phyloP scores from a whole-genome alignment of 2,329 filamentous ascomycete genomes.

The Tolypocladium tundrense region DNA sequence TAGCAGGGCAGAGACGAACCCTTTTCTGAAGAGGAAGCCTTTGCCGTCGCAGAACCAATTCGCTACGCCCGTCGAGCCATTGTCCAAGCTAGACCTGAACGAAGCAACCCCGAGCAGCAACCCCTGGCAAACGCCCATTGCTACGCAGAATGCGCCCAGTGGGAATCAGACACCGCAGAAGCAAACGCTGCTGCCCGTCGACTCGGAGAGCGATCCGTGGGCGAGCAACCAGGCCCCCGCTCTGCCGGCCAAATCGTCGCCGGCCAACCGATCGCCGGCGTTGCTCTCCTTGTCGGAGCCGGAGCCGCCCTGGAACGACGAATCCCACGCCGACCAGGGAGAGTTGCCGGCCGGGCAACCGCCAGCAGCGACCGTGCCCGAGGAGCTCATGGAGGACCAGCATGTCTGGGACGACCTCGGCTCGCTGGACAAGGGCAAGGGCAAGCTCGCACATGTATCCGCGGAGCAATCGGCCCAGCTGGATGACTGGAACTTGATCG shows the following conservation, averaged over 20 bases:
- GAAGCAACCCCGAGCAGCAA: constrained; percentile 28
- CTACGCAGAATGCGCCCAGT: constrained; percentile 10
- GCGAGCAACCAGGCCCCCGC: constrained; percentile 15
- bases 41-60: constrained; percentile 6
- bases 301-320: constrained; percentile 30
- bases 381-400: constrained; percentile 28
- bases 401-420: constrained; percentile 41
- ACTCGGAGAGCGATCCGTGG: constrained; percentile 19
- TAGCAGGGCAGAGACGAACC: constrained; percentile 35
- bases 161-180: constrained; percentile 3
- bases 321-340: constrained; percentile 13
- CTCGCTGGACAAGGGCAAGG: constrained; percentile 30
- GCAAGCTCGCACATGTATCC: constrained; percentile 15
- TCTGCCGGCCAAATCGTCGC: constrained; percentile 11
- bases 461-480: constrained; percentile 10
- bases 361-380: constrained; percentile 16
- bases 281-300: constrained; percentile 26
- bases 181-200: constrained; percentile 11
- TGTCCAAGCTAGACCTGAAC: constrained; percentile 31
- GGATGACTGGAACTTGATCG: constrained; percentile 44
- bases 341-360: constrained; percentile 12
- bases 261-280: constrained; percentile 18
- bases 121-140: constrained; percentile 20
- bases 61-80: constrained; percentile 22
- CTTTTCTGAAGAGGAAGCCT: constrained; percentile 39